Base-by-base conservation (phyloP, 163 green algal genomes). In the Prototheca cutis region DNA sequence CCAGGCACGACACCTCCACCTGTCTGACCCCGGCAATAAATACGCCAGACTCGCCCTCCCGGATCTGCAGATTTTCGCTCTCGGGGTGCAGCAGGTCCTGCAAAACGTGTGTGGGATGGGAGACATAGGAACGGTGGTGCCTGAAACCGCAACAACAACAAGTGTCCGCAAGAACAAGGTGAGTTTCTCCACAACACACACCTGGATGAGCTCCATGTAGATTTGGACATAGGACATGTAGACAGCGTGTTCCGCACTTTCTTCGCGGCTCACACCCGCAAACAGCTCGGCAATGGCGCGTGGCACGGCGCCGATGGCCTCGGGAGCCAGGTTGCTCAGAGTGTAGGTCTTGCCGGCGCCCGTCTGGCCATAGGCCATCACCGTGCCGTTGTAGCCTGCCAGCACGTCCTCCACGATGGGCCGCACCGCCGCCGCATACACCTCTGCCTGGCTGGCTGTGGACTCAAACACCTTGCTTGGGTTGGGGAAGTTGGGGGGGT, bases 381-480 rank as follows among this genome's bases (percentile, higher is more conserved):
- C 71, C 48, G 86, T 83, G 8, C 86, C 84, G 69, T 96, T 97
- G 85, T 94, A 97, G 32, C 90, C 90, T 72, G 90, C 75, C 36
- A 95, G 66, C 8, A 84, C 84, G 15, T 79, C 89, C 23, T 86
- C 62, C 28, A 97, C 85, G 48, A 89, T 75, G 31, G 73, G 70
- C 56, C 79, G 76, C 6, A 84, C 87, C 4, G 74, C 79, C 8
- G 72, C 63, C 3, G 74, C 40, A 59, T 96, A 97, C 40, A 97
- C 72, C 31, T 88, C 70, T 3, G 65, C 70, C 48, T 94, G 86
- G 25, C 63, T 76, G 31, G 77, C 65, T 0, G 42, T 27, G 15
- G 75, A 67, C 2, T 40, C 29, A 53, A 90, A 65, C 10, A 87
- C 66, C 68, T 80, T 59, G 42, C 36, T 21, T 45, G 10, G 18